Conservation (phyloP, 2,329 filamentous ascomycete species). For the Ascochyta koolunga region DNA sequence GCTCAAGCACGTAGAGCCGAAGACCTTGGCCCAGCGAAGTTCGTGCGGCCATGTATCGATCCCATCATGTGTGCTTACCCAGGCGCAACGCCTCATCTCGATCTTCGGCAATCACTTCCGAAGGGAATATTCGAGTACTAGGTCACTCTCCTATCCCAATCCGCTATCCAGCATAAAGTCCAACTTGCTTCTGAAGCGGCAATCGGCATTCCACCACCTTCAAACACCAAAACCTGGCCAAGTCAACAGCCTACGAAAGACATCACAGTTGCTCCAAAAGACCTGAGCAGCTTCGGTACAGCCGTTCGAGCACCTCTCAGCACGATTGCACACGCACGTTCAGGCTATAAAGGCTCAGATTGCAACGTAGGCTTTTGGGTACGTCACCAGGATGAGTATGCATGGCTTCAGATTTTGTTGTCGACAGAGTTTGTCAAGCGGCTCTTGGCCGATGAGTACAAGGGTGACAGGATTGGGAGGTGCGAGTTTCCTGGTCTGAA, state of each 20-base stretch:
- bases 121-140: slow-evolving; percentile 52
- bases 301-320: slow-evolving; percentile 49
- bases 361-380: slow-evolving; percentile 49
- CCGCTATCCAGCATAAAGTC: slow-evolving; percentile 29
- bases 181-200: slow-evolving; percentile 38
- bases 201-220: slow-evolving; percentile 43
- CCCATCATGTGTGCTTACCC: slow-evolving; percentile 54
- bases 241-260: slow-evolving; percentile 44
- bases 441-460: slow-evolving; percentile 39
- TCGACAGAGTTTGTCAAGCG: slow-evolving; percentile 33
- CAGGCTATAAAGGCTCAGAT: slow-evolving; percentile 48
- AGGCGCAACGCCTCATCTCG: slow-evolving; percentile 50
- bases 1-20: slow-evolving; percentile 52
- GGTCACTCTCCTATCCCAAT: slow-evolving; percentile 45
- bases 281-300: slow-evolving; percentile 29
- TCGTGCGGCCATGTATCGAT: slow-evolving; percentile 50
- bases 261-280: not conserved
- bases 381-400: slow-evolving; percentile 39
- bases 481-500: slow-evolving; percentile 32
- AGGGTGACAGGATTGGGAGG: slow-evolving; percentile 27
- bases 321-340: slow-evolving; percentile 53
- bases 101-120: slow-evolving; percentile 48
- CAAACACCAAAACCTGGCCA: slow-evolving; percentile 37
- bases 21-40: slow-evolving; percentile 43
- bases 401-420: slow-evolving; percentile 40